Evolutionary conservation across 768 basidiomycete species (phyloP).

Genomic region (Mycena epipterygia): DNA sequence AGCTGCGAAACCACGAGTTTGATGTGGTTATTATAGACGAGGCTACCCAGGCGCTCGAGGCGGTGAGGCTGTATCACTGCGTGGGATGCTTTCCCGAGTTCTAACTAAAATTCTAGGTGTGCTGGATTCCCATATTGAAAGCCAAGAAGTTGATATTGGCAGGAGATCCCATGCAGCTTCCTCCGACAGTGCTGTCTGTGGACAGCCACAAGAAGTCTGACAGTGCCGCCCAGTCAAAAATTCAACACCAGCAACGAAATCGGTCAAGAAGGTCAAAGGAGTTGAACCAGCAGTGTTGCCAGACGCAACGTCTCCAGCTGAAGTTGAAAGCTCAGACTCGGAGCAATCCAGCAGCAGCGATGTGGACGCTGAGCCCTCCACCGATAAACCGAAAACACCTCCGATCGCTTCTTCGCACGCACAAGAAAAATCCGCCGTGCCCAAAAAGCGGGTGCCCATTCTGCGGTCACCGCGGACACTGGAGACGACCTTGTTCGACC

Average conservation of each 20-base stretch:
- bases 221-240: conserved; percentile 19
- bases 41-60: conserved; percentile 96
- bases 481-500: conserved; percentile 92
- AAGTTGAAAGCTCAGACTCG: conserved; percentile 22
- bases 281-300: too few species aligned
- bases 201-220: conserved; percentile 53
- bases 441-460: conserved; percentile 15
- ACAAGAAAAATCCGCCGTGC: conserved; percentile 25
- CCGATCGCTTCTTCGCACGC: conserved; percentile 23
- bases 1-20: conserved; percentile 82
- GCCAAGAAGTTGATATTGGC: conserved; percentile 91
- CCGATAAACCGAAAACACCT: conserved; percentile 33
- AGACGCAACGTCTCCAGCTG: conserved; percentile 24
- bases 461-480: conserved; percentile 78
- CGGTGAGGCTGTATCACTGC: conserved; percentile 61
- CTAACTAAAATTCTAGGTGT: conserved; percentile 65
- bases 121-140: conserved; percentile 97
- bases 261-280: conserved; percentile 12
- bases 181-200: conserved; percentile 89
- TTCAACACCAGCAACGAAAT: conserved; percentile 13
- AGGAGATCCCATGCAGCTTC: conserved; percentile 96
- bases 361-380: neutral
- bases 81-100: conserved; percentile 19
- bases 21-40: conserved; percentile 98
- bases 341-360: conserved; percentile 26